Conservation (phyloP, 139 green algal genomes). For the Tetradesmus lagerheimii region DNA sequence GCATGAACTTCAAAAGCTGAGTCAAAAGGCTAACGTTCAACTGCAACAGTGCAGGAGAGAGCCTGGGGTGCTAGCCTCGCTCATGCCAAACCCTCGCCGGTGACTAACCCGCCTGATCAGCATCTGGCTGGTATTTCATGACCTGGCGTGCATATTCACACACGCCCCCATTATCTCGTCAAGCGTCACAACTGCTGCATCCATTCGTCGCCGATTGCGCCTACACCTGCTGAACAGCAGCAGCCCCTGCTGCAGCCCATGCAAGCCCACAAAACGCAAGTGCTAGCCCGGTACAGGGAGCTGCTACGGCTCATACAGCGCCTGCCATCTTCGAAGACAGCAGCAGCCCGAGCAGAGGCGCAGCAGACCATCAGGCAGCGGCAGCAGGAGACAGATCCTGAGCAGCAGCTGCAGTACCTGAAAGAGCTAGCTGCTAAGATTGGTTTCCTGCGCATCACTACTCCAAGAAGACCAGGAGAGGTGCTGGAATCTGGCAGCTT, state of each 20-base stretch:
- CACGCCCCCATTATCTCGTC: too few species aligned
- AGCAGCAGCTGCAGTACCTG: constrained; percentile 40
- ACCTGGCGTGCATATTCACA: not conserved
- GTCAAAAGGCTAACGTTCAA: not conserved
- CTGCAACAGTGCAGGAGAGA: not conserved
- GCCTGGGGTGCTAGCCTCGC: too few species aligned
- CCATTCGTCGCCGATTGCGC: not conserved
- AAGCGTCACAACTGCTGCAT: too few species aligned
- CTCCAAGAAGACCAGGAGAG: constrained; percentile 51
- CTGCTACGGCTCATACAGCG: constrained; percentile 49
- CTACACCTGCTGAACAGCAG: not conserved
- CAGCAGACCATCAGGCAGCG: constrained; percentile 36
- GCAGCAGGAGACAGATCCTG: constrained; percentile 31
- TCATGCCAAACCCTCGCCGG: not conserved
- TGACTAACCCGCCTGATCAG: not conserved
- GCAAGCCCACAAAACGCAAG: constrained; percentile 21
- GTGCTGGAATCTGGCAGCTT: constrained; percentile 32
- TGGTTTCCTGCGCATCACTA: constrained; percentile 52
- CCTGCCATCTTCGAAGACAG: not conserved
- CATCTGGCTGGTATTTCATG: not conserved
- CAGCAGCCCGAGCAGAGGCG: constrained; percentile 40
- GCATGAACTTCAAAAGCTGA: too few species aligned
- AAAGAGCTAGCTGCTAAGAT: constrained; percentile 53
- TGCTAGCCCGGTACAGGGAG: constrained; percentile 47
- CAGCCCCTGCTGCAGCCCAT: constrained; percentile 19